Base-by-base conservation (phyloP, 441 rosid species). In the Populus hybrid region DNA sequence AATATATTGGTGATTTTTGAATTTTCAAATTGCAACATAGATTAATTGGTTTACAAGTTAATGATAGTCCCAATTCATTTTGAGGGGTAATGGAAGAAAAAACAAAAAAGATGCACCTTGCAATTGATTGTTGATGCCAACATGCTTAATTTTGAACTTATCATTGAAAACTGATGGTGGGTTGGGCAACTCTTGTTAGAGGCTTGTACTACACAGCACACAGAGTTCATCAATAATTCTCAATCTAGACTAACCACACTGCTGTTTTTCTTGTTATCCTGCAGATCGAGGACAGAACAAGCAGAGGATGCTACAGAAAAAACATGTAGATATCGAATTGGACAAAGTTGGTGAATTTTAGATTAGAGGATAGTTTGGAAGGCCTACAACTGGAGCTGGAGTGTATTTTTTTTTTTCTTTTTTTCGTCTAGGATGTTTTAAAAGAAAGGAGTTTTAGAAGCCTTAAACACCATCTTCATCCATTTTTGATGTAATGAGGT, bases 231-330 rank as follows among this genome's bases (percentile, higher is more conserved):
- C 11, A 59, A 59, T 59, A 7, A 8, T 59, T 8, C 4, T 59
- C 64, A n/a, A 24, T 67, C 24, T 23, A 8, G 42, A 23, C 71
- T 64, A 56, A 77, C 66, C 50, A 26, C 9, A 6, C 6, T 20
- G 24, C n/a, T 50, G 10, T n/a, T 40, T 64, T 6, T 23, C 64
- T 53, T 36, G 64, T 75, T 68, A 31, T 75, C 65, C 3, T 64
- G 29, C 28, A 35, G 64, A 38, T 64, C 18, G 64, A 78, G 80
- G 80, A 40, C 16, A 56, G 64, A 65, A 64, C 2, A 28, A 68
- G 35, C 64, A 56, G 26, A 73, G 18, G 67, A 66, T 23, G 68
- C 64, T 76, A 26, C 24, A 2, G 31, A n/a, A 45, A 67, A 75
- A 40, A 65, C 74, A 9, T 64, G 45, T 29, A 67, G 68, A 77